Base-by-base conservation (phyloP, 2,329 filamentous ascomycete genomes). In the Alternaria brassicae region DNA sequence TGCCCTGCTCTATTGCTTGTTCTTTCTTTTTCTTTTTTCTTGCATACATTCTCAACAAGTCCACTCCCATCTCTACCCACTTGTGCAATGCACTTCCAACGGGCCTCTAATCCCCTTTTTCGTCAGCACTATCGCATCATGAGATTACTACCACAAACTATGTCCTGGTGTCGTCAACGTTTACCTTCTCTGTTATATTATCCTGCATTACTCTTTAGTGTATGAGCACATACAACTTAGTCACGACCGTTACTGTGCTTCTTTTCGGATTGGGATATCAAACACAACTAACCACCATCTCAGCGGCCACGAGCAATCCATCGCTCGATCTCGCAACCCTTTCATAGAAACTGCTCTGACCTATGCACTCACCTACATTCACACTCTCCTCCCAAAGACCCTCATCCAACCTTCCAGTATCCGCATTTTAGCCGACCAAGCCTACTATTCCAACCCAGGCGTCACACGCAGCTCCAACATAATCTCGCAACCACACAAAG, bases 331-430 rank as follows among this genome's bases (percentile, higher is more conserved):
- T 30, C 81, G 79, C 59, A 99, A 99, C 76, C 87, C 89, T 13
- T 99, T 99, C 78, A 91, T 99, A 63, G 93, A 98, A 81, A 96
- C 92, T 10, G 91, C 95, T 1, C 84, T 99, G 58, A 88, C 85
- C 78, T 98, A 96, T 81, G 91, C 87, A 55, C 85, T 98, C 69
- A 95, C 90, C 55, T 97, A 97, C 80, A 88, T 92, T 76, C 84
- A 78, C 72, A 79, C 77, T 74, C 80, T 79, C 66, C 81, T 66
- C 66, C 80, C 73, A 15, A 58, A 77, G 83, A 79, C 63, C 9
- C 85, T 80, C 73, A 88, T 95, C 72, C 84, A 84, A 13, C 87
- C 93, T 4, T 81, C 90, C 28, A 87, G 87, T 13, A 86, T 98
- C 76, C 93, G 91, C 61, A 94, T 99, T 75, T 86, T 98, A 34